These are phyloP conservation scores for Daldinia sp. DNA, from an alignment of 2,329 filamentous ascomycete species.

Conservation along the genomic window DNA sequence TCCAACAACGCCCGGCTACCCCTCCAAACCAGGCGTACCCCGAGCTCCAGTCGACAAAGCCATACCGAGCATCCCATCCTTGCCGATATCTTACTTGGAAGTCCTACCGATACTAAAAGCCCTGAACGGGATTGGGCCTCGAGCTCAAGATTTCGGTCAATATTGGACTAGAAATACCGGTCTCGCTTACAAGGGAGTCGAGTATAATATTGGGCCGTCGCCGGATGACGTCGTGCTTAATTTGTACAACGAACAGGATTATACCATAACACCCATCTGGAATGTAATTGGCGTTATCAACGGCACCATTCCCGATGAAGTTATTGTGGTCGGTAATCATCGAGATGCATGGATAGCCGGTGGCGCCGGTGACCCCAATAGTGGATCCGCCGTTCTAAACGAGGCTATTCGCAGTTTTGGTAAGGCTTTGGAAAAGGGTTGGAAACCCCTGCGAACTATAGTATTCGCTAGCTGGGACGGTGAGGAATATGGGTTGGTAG, in stretches of 20 bases:
- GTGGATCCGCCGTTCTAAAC: conserved; percentile 82
- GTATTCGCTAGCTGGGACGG: conserved; percentile 89
- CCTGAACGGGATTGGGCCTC: conserved; percentile 88
- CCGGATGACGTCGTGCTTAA: conserved; percentile 79
- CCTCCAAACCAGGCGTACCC: conserved; percentile 88
- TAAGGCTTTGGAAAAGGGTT: conserved; percentile 74
- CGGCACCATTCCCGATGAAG: conserved; percentile 84
- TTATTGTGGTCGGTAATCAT: conserved; percentile 92
- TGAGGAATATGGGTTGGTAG: conserved; percentile 87
- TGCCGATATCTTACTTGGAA: conserved; percentile 90
- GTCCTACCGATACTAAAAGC: conserved; percentile 89
- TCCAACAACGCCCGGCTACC: conserved; percentile 93
- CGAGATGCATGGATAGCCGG: conserved; percentile 91
- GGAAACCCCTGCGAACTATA: conserved; percentile 89
- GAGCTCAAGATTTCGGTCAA: conserved; percentile 77
- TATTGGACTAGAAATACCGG: conserved; percentile 79
- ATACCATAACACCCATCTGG: conserved; percentile 85
- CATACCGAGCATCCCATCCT: conserved; percentile 87
- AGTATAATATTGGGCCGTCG: conserved; percentile 88
- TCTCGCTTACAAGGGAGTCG: conserved; percentile 80
- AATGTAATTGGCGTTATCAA: conserved; percentile 94
- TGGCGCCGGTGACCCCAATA: conserved; percentile 84
- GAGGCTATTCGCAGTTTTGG: conserved; percentile 83
- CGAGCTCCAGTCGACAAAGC: conserved; percentile 76
- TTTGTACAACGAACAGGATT: conserved; percentile 82